Conservation (phyloP, 495 filamentous ascomycete genomes). For the Usnea hakonensis region DNA sequence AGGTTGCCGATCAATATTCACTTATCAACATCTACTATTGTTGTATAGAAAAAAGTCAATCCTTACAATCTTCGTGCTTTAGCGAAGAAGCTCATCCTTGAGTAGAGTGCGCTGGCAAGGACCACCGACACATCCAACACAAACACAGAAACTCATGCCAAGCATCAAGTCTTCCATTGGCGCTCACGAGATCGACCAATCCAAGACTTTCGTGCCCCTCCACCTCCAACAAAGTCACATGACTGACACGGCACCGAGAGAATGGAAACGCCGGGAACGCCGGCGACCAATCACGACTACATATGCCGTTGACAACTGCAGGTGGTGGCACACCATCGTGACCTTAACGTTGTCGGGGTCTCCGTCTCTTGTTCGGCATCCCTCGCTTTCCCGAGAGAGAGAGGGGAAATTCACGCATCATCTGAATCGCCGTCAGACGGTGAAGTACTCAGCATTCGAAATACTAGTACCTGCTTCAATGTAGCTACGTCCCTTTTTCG, state of each 20-base stretch:
- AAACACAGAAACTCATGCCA: too few species aligned
- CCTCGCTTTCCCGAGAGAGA: background rate
- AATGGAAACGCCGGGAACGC: constrained; percentile 4
- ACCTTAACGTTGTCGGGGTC: background rate
- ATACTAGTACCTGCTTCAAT: background rate
- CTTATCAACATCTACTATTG: background rate
- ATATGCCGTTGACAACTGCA: background rate
- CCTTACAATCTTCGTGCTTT: background rate
- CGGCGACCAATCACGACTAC: constrained; percentile 8
- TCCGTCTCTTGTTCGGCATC: background rate
- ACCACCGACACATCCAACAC: background rate
- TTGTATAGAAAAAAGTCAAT: background rate
- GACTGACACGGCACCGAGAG: constrained; percentile 18
- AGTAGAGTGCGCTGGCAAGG: background rate
- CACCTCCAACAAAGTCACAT: constrained; percentile 15
- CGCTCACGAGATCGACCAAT: background rate
- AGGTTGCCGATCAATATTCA: background rate
- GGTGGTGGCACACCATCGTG: constrained; percentile 4
- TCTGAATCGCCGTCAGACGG: background rate
- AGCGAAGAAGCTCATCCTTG: background rate
- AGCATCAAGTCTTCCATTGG: background rate
- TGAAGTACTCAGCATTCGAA: background rate
- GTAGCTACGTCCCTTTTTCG: background rate
- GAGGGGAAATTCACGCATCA: too few species aligned
- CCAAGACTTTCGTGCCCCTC: background rate